Conservation (phyloP, 2,329 filamentous ascomycete genomes). For the Clarireedia hainanense region DNA sequence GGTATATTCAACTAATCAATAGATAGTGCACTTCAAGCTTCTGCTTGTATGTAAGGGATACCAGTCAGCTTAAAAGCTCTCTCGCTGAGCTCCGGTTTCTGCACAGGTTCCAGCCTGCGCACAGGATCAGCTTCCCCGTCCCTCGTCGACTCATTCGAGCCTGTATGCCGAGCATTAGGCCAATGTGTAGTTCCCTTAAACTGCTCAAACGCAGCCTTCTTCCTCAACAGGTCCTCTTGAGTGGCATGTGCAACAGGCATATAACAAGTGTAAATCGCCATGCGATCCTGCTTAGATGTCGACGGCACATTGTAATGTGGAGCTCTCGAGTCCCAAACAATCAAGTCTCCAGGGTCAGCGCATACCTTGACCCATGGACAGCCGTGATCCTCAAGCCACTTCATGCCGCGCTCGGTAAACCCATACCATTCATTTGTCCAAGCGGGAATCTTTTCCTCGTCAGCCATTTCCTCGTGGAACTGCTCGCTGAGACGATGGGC, state of each 20-base stretch:
- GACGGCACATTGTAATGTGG: slow-evolving; percentile 13
- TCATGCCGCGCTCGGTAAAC: slow-evolving; percentile 27
- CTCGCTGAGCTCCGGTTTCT: slow-evolving; percentile 1
- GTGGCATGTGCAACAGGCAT: slow-evolving; percentile 30
- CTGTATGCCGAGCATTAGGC: slow-evolving; percentile 13
- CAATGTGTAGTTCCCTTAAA: slow-evolving; percentile 28
- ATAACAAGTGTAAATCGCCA: slow-evolving; percentile 34
- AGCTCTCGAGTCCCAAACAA: slow-evolving; percentile 33
- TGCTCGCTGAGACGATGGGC: slow-evolving; percentile 25
- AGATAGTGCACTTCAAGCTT: too few relatives aligned
- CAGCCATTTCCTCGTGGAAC: slow-evolving; percentile 17
- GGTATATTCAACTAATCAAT: too few relatives aligned
- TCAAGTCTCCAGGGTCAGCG: slow-evolving; percentile 31
- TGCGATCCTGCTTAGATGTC: slow-evolving; percentile 14
- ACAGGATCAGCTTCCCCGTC: too few relatives aligned
- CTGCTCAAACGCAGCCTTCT: slow-evolving; percentile 23
- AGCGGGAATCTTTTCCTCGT: neutral
- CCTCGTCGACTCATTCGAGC: too few relatives aligned
- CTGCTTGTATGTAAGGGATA: too few relatives aligned
- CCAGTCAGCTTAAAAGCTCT: neutral
- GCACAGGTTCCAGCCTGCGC: neutral
- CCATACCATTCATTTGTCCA: slow-evolving; percentile 21
- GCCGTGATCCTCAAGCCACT: slow-evolving; percentile 30
- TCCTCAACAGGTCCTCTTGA: slow-evolving; percentile 21
- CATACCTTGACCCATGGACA: slow-evolving; percentile 29